Percentiles rank a stretch among this genome's conserved stretches.
Conservation (phyloP, 495 filamentous ascomycete genomes). For the Neurospora sp. region DNA sequence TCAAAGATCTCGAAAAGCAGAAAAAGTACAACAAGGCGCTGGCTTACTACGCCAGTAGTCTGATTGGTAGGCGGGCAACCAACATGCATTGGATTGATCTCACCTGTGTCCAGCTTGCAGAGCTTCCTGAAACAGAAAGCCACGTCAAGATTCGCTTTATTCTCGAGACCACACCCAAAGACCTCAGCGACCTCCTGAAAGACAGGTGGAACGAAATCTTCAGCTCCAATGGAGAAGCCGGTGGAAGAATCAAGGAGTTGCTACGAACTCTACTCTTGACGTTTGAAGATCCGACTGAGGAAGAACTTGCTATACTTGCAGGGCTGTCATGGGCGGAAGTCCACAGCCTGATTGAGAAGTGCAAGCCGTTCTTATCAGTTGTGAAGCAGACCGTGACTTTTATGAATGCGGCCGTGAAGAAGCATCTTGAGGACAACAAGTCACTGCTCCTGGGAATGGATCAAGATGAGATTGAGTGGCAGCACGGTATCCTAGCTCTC, state of each 20-base stretch:
- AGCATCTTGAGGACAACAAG: neutral
- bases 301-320: conserved; percentile 22
- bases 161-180: conserved; percentile 24
- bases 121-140: conserved; percentile 16
- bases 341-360: conserved; percentile 18
- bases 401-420: conserved; percentile 7
- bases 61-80: conserved; percentile 23
- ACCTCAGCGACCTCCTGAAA: conserved; percentile 22
- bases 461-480: conserved; percentile 28
- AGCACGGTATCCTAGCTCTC: conserved; percentile 28
- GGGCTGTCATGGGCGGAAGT: conserved; percentile 18
- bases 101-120: conserved; percentile 22
- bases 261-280: conserved; percentile 25
- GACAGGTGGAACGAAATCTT: conserved; percentile 22
- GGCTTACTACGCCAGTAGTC: conserved; percentile 25
- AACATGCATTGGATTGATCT: conserved; percentile 31
- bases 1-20: conserved; percentile 18
- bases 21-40: conserved; percentile 28
- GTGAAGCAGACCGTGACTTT: conserved; percentile 20
- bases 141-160: conserved; percentile 20
- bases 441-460: conserved; percentile 18
- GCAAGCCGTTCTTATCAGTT: conserved; percentile 22
- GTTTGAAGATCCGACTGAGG: conserved; percentile 25
- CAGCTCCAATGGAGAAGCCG: conserved; percentile 14
- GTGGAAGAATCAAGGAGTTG: conserved; percentile 26